These are phyloP conservation scores for Claviceps cyperi DNA, from an alignment of 2,329 filamentous ascomycete genomes.

Conservation along the genomic window DNA sequence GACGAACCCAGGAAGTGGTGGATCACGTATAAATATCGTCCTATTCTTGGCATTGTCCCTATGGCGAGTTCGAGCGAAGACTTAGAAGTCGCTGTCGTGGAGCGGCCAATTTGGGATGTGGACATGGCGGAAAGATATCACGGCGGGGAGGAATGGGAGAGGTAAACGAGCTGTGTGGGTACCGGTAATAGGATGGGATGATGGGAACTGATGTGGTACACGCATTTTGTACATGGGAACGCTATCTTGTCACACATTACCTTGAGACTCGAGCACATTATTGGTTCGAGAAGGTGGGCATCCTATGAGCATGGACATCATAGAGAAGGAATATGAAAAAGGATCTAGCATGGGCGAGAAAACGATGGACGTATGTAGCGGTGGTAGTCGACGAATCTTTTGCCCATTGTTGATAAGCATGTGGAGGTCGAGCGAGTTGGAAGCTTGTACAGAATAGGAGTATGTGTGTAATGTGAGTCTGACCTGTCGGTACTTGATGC, in stretches of 20 bases:
- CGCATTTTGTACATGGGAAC: not conserved
- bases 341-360: too few relatives aligned
- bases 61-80: conserved; percentile 25
- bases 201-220: not conserved
- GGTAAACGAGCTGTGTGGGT: conserved; percentile 9
- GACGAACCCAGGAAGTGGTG: conserved; percentile 38
- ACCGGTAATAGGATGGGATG: not conserved
- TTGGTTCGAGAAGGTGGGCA: too few relatives aligned
- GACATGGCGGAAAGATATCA: conserved; percentile 61
- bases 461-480: too few relatives aligned
- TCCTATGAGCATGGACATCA: too few relatives aligned
- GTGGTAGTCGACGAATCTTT: too few relatives aligned
- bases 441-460: too few relatives aligned
- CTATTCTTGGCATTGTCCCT: conserved; percentile 63
- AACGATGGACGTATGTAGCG: too few relatives aligned
- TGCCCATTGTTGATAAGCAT: too few relatives aligned
- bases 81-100: conserved; percentile 75
- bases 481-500: too few relatives aligned
- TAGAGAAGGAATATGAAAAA: too few relatives aligned
- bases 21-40: conserved; percentile 85
- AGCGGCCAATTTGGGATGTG: conserved; percentile 73
- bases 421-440: too few relatives aligned
- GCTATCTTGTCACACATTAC: not conserved
- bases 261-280: not conserved
- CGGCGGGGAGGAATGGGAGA: conserved; percentile 39